Evolutionary conservation across 2,329 filamentous ascomycete genomes (phyloP).

Genomic region (Fusarium sp.): DNA sequence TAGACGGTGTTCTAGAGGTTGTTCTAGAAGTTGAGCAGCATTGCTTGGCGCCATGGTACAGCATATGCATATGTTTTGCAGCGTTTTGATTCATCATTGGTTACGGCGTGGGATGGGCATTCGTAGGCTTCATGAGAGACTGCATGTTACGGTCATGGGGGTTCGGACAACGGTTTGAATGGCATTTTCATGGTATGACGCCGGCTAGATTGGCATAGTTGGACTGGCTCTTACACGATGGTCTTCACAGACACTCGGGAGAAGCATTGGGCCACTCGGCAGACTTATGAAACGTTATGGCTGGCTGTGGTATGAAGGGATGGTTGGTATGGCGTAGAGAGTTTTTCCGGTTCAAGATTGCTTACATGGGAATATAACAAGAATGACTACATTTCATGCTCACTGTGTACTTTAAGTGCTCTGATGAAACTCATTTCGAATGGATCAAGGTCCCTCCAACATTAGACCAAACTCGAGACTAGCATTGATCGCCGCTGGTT

Average conservation of each 20-base stretch:
- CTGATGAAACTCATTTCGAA: neutral
- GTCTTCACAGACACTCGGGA: neutral
- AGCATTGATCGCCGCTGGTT: neutral
- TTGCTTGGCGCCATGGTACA: slow-evolving; percentile 23
- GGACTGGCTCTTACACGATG: neutral
- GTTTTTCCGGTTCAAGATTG: neutral
- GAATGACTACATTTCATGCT: neutral
- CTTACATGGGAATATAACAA: neutral
- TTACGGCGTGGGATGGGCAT: slow-evolving; percentile 4
- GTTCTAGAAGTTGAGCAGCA: neutral
- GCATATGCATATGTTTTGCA: neutral
- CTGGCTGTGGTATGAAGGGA: neutral
- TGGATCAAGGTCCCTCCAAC: neutral
- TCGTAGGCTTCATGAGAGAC: slow-evolving; percentile 1
- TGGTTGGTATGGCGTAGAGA: neutral
- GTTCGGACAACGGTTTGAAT: slow-evolving; percentile 4
- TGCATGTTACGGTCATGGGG: slow-evolving; percentile 13
- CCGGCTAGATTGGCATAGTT: slow-evolving; percentile 1
- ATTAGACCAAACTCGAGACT: neutral
- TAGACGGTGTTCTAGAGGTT: slow-evolving; percentile 33
- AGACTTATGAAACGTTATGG: neutral
- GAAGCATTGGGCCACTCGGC: neutral
- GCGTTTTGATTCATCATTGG: slow-evolving; percentile 2
- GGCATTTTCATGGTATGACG: neutral
- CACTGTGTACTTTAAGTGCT: neutral